Percentiles rank a stretch among this genome's conserved stretches.
Evolutionary conservation across 2,329 filamentous ascomycete genomes (phyloP).

Genomic region (Rosellinia necatrix): DNA sequence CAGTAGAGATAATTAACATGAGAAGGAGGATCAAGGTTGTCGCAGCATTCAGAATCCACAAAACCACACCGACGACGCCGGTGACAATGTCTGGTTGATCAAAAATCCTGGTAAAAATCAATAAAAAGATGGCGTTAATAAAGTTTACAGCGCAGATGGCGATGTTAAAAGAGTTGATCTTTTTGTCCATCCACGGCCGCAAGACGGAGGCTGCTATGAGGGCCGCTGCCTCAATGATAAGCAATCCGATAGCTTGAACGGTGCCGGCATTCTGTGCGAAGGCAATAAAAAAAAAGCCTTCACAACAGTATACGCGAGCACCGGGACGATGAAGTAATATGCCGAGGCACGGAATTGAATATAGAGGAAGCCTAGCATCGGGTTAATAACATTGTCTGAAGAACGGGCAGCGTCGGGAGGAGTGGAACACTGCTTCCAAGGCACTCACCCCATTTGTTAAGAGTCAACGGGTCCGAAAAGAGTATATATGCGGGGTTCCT

Average conservation of each 20-base stretch:
- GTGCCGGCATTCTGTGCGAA: conserved; percentile 73
- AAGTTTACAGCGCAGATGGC: conserved; percentile 90
- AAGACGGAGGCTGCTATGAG: conserved; percentile 79
- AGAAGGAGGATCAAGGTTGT: conserved; percentile 83
- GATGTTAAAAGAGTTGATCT: conserved; percentile 96
- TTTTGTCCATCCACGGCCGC: conserved; percentile 98
- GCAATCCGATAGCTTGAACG: conserved; percentile 78
- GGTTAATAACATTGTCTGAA: neutral
- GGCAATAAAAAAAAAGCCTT: conserved; percentile 89
- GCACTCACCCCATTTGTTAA: conserved; percentile 79
- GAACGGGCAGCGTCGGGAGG: neutral
- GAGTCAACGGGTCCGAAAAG: conserved; percentile 88
- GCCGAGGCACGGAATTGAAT: conserved; percentile 94
- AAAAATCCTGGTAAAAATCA: conserved; percentile 88
- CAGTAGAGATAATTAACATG: conserved; percentile 77
- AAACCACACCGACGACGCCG: conserved; percentile 84
- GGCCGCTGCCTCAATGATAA: conserved; percentile 80
- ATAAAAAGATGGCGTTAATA: conserved; percentile 83
- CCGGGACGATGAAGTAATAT: conserved; percentile 90
- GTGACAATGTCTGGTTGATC: conserved; percentile 81
- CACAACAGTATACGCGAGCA: conserved; percentile 77
- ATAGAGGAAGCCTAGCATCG: conserved; percentile 76
- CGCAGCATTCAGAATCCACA: conserved; percentile 85
- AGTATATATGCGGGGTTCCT: conserved; percentile 97
- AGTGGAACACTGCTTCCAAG: neutral